Percentiles rank a stretch among this genome's conserved stretches.
Conservation (phyloP, 2,329 filamentous ascomycete genomes). For the Beauveria sp. region DNA sequence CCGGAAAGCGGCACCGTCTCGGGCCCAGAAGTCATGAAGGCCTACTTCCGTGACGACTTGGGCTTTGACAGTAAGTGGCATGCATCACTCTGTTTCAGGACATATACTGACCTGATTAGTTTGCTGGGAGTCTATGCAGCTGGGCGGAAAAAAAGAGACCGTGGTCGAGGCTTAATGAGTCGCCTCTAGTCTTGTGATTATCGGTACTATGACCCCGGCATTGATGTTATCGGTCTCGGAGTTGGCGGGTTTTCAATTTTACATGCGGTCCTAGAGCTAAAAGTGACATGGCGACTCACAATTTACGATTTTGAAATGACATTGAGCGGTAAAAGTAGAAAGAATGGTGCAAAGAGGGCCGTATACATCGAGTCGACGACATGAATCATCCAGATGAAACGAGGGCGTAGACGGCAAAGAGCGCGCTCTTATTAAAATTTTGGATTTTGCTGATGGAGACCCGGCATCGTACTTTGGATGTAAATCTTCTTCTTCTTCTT, state of each 20-base stretch:
- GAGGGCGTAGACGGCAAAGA: conserved; percentile 10
- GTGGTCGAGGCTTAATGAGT: background rate
- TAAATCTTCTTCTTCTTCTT: too few relatives aligned
- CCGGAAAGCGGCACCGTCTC: conserved; percentile 47
- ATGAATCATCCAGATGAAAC: conserved; percentile 37
- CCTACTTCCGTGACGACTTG: conserved; percentile 62
- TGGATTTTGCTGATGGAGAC: too few relatives aligned
- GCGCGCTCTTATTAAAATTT: too few relatives aligned
- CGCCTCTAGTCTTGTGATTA: background rate
- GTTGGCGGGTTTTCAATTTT: background rate
- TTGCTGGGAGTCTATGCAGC: conserved; percentile 47
- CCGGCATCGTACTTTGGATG: too few relatives aligned
- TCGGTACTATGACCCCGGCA: background rate
- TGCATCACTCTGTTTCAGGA: background rate
- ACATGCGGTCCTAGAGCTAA: background rate
- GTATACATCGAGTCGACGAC: conserved; percentile 43
- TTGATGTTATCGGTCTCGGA: background rate
- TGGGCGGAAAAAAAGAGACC: conserved; percentile 29
- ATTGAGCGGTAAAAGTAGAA: background rate
- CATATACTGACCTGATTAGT: conserved; percentile 27
- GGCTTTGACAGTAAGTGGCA: conserved; percentile 52
- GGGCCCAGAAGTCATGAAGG: conserved; percentile 55
- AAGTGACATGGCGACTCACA: background rate
- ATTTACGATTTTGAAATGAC: background rate
- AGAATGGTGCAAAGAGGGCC: conserved; percentile 28